Base-by-base conservation (phyloP, 768 basidiomycete species). In the Tricholoma saponaceum region DNA sequence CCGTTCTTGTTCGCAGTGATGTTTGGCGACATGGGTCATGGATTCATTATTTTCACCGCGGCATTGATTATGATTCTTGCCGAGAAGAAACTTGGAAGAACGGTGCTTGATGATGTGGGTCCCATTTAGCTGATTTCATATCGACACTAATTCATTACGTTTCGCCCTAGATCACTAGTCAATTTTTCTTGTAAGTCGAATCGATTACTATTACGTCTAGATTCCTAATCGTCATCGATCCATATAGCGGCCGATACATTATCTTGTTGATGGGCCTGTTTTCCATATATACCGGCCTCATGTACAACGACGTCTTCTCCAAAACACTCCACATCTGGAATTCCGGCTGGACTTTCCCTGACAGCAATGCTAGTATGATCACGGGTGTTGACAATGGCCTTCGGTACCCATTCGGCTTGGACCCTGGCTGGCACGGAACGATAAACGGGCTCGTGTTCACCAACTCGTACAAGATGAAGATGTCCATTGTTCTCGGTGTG, bases 381-480 rank as follows among this genome's bases (percentile, higher is more conserved):
- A 60, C 64, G 12, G 92, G 80, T 13, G 65, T 78, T 2, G 64
- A 81, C 25, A 91, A 80, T 51, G 90, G 89, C 2, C 77, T 79
- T 60, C 79, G 82, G n/a, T 98, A 99, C 76, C 85, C 90, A 2
- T 94, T 99, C 62, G 97, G 97, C 63, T 70, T 99, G 60, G 97
- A 99, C 70, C 95, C 95, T 52, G 86, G 76, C 51, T 99, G 97
- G 97, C 95, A 97, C 68, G 92, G 87, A 18, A 82, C 95, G 5
- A 91, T 92, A 62, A 99, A 99, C 67, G 79, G 79, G 1, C 80
- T 99, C 58, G 86, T 97, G 43, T 99, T 98, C 74, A 90, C 89
- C 53, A 99, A 99, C 74, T 98, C 95, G 37, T 96, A 96, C 79
- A 99, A 98, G 86, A 99, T 99, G 97, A 98, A 99, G 78, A 94